These are phyloP conservation scores for Pseudogymnoascus sp. DNA, from an alignment of 2,329 filamentous ascomycete genomes.

Conservation along the genomic window DNA sequence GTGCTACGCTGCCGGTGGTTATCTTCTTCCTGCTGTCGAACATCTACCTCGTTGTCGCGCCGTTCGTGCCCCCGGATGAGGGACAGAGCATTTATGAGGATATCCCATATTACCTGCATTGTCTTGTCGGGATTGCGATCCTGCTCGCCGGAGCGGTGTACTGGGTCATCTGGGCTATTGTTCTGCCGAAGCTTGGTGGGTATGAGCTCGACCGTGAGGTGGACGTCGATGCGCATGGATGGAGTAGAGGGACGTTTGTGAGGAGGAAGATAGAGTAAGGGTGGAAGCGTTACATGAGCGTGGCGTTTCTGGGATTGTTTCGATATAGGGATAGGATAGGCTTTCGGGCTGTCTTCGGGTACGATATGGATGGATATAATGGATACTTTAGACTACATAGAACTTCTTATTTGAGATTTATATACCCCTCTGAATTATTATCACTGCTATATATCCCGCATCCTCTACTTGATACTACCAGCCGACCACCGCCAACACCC, in stretches of 20 bases:
- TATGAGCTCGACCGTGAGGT: constrained; percentile 50
- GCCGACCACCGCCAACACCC: no score
- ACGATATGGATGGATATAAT: background rate
- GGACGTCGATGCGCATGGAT: constrained; percentile 51
- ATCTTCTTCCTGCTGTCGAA: constrained; percentile 54
- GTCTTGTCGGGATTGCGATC: constrained; percentile 47
- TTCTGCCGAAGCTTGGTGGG: constrained; percentile 42
- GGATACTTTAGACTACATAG: background rate
- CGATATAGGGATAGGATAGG: background rate
- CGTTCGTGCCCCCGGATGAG: constrained; percentile 44
- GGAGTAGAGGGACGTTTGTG: constrained; percentile 50
- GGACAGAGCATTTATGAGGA: constrained; percentile 45
- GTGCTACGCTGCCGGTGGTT: constrained; percentile 44
- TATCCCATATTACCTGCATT: constrained; percentile 51
- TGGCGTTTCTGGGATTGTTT: background rate
- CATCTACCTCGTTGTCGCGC: constrained; percentile 51
- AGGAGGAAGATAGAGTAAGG: constrained; percentile 8
- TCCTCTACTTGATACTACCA: background rate
- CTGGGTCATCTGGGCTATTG: constrained; percentile 46
- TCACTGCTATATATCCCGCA: background rate
- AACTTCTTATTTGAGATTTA: background rate
- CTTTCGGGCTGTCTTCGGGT: background rate
- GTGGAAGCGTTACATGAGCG: background rate
- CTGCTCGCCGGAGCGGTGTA: constrained; percentile 45
- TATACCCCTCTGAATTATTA: background rate